Evolutionary conservation across 495 filamentous ascomycete species (phyloP).

Genomic region (Penicillium canariense): DNA sequence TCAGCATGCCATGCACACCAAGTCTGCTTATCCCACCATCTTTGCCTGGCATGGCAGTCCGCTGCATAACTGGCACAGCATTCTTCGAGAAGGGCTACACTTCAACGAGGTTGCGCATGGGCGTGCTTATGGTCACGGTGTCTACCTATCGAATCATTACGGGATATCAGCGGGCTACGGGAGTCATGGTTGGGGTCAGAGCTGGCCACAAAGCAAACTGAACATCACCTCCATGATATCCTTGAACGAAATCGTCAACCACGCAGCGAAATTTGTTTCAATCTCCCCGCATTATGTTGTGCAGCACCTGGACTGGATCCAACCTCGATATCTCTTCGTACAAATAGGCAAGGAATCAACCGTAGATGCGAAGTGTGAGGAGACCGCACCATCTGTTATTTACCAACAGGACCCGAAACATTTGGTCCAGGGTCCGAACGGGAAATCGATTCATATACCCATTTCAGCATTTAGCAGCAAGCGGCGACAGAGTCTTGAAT

Average conservation of each 20-base stretch:
- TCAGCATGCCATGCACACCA: slow-evolving; percentile 36
- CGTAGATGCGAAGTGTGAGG: background rate
- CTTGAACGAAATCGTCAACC: slow-evolving; percentile 86
- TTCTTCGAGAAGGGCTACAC: slow-evolving; percentile 78
- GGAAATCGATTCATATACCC: slow-evolving; percentile 44
- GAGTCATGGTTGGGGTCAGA: background rate
- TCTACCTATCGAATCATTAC: slow-evolving; percentile 69
- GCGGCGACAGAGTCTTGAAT: slow-evolving; percentile 15
- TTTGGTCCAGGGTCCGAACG: slow-evolving; percentile 37
- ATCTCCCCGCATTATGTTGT: slow-evolving; percentile 67
- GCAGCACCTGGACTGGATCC: slow-evolving; percentile 79
- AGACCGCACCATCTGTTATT: background rate
- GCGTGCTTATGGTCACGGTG: slow-evolving; percentile 73
- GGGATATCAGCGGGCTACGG: slow-evolving; percentile 58
- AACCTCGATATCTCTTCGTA: slow-evolving; percentile 85
- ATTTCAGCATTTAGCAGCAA: slow-evolving; percentile 47
- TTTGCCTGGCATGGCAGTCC: slow-evolving; percentile 85
- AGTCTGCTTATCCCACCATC: slow-evolving; percentile 58
- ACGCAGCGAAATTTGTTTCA: slow-evolving; percentile 57
- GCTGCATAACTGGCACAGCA: slow-evolving; percentile 83
- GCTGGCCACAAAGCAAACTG: slow-evolving; percentile 67
- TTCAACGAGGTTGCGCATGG: slow-evolving; percentile 62
- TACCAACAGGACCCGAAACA: slow-evolving; percentile 56
- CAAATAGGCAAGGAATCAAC: slow-evolving; percentile 34
- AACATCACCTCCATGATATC: slow-evolving; percentile 60